Evolutionary conservation across 345 rosid species (phyloP).

Genomic region (Mangifera indica): DNA sequence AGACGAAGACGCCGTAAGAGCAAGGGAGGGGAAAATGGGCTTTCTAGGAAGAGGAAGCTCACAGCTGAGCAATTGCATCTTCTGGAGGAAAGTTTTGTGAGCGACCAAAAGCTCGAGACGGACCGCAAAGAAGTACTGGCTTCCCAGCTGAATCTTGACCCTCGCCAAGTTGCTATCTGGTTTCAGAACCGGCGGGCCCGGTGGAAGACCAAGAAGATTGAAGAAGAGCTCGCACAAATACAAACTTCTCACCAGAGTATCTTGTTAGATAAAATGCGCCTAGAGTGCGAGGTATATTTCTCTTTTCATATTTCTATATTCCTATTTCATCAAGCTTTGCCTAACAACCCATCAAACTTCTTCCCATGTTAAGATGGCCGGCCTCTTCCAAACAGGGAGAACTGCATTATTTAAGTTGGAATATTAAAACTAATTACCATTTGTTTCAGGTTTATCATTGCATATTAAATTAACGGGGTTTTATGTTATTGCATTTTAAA

Average conservation of each 20-base stretch:
- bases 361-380: no score
- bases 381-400: no score
- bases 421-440: no score
- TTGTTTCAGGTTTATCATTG: no score
- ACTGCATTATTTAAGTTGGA: no score
- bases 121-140: conserved; percentile 63
- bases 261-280: conserved; percentile 57
- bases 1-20: conserved; percentile 60
- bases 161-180: conserved; percentile 98
- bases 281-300: conserved; percentile 66
- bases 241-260: conserved; percentile 46
- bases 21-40: conserved; percentile 41
- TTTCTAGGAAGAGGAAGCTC: conserved; percentile 69
- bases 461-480: no score
- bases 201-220: conserved; percentile 89
- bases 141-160: conserved; percentile 84
- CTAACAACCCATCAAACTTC: no score
- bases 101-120: conserved; percentile 80
- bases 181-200: conserved; percentile 94
- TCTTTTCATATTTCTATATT: background rate
- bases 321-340: no score
- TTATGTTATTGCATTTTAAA: no score
- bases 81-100: conserved; percentile 62
- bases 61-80: conserved; percentile 59
- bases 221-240: conserved; percentile 61